Base-by-base conservation (phyloP, 140 eudicot genomes). In the Ambrosia hybrid region DNA sequence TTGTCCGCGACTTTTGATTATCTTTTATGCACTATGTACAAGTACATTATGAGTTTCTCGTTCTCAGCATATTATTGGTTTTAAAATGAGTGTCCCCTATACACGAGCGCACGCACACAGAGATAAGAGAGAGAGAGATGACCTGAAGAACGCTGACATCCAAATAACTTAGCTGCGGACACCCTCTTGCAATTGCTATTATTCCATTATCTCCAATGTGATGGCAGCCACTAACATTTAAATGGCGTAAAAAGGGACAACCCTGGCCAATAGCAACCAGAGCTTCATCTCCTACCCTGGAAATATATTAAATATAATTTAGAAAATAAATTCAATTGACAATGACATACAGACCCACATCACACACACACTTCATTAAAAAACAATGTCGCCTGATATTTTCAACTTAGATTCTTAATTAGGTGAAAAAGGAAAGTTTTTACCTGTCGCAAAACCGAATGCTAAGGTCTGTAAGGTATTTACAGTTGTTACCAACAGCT, bases 91-190 rank as follows among this genome's bases (percentile, higher is more conserved):
- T 7, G 1, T 41, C 52, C 52, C 52, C 3, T 49, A 21, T 9
- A 21, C 64, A 21, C 38, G 21, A 13, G 5, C n/a, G 13, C 13
- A 17, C 39, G 45, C 15, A 15, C 16, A 36, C 65, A 58, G 58
- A 73, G 38, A 39, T 56, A 30, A 51, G n/a, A 46, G 49, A 48
- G 43, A 66, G 51, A 66, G 65, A 53, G 12, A 62, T 45, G 30
- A 93, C 98, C 96, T 93, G 98, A 76, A 90, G 97, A 72, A 90
- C 96, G 73, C 97, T 93, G 13, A 84, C 87, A 57, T 93, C 98
- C 70, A 93, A 76, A 81, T 82, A 87, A 74, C 69, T 85, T 65
- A 93, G 81, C 52, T 87, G 82, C 9, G 96, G 96, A 76, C 91
- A 84, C 66, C 98, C 98, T 82, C 88, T 90, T 13, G 98, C 96